Evolutionary conservation across 2,329 filamentous ascomycete species (phyloP).

Genomic region (Colletotrichum melonis): DNA sequence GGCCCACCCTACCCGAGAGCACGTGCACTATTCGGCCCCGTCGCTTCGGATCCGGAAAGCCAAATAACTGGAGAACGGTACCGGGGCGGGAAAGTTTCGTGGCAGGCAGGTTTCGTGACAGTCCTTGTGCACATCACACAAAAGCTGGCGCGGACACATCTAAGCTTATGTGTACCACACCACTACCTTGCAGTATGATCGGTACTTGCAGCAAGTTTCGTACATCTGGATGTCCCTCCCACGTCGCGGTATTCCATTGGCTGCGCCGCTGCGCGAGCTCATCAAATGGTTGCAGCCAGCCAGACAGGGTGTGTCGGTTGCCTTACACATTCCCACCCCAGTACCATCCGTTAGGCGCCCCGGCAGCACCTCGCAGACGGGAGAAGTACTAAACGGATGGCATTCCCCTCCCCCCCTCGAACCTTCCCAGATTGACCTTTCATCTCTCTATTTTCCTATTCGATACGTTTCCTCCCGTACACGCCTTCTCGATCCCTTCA

Average conservation of each 20-base stretch:
- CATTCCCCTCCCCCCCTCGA: neutral
- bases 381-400: neutral
- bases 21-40: neutral
- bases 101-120: neutral
- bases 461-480: neutral
- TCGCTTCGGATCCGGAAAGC: neutral
- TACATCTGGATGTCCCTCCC: neutral
- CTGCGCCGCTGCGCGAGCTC: neutral
- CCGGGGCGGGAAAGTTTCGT: neutral
- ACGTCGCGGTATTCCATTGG: neutral
- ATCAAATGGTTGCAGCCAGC: neutral
- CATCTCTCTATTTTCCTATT: neutral
- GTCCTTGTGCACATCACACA: neutral
- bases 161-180: neutral
- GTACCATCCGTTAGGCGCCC: no score
- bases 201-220: neutral
- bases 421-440: neutral
- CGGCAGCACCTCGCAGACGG: no score
- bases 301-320: neutral
- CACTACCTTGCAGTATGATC: neutral
- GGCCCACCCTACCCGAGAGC: neutral
- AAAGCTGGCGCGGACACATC: neutral
- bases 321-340: neutral
- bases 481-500: neutral
- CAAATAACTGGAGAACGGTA: neutral